Conservation (phyloP, 257 asterid species). For the Thymus quinquecostatus region DNA sequence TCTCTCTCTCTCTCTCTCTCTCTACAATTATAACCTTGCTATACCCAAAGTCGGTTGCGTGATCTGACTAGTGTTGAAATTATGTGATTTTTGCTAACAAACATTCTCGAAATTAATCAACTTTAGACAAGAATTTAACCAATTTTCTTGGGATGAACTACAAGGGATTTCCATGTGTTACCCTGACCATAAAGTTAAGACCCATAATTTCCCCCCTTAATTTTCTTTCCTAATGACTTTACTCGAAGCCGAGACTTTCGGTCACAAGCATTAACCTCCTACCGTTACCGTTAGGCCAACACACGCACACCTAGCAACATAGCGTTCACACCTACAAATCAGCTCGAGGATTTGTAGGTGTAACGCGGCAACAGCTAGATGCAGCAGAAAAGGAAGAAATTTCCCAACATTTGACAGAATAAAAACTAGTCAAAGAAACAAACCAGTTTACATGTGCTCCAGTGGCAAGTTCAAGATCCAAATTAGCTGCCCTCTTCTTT, state of each 20-base stretch:
- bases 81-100: not conserved
- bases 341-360: not conserved
- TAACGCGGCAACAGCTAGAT: conserved; percentile 33
- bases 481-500: conserved; percentile 14
- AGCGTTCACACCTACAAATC: not conserved
- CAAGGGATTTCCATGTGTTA: conserved; percentile 8
- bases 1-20: not conserved
- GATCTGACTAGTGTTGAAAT: conserved; percentile 7
- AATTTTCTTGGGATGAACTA: not conserved
- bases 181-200: not conserved
- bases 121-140: not conserved
- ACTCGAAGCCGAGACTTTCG: too few relatives aligned
- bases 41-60: not conserved
- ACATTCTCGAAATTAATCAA: not conserved
- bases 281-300: too few relatives aligned
- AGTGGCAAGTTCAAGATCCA: conserved; percentile 34
- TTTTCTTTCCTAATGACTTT: too few relatives aligned
- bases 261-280: too few relatives aligned
- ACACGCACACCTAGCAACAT: too few relatives aligned
- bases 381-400: not conserved
- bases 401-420: conserved; percentile 15
- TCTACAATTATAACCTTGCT: not conserved
- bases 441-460: conserved; percentile 28
- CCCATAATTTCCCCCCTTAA: not conserved
- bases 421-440: conserved; percentile 25